These are phyloP conservation scores for Candida frijolesensis DNA, from an alignment of 1,139 yeast genomes.

Conservation along the genomic window DNA sequence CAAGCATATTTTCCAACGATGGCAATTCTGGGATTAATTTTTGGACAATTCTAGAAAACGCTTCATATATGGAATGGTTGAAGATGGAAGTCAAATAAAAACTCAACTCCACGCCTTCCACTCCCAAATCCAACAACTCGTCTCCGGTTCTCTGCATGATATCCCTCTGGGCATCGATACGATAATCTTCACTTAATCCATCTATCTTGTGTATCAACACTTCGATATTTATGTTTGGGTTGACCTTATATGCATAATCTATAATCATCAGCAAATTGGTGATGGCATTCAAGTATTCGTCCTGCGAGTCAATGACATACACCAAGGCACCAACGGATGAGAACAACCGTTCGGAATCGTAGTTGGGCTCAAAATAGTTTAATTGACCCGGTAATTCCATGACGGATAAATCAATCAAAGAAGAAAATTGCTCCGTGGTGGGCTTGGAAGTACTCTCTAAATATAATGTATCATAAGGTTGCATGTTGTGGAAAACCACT, in stretches of 20 bases:
- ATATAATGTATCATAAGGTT: constrained; percentile 89
- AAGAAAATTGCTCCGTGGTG: constrained; percentile 73
- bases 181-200: constrained; percentile 90
- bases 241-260: constrained; percentile 83
- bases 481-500: constrained; percentile 96
- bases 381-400: constrained; percentile 96
- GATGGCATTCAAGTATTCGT: constrained; percentile 89
- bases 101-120: constrained; percentile 88
- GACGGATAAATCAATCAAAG: constrained; percentile 85
- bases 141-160: constrained; percentile 96
- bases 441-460: constrained; percentile 91
- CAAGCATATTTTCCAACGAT: constrained; percentile 83
- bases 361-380: constrained; percentile 81
- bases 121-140: constrained; percentile 83
- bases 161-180: constrained; percentile 93
- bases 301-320: constrained; percentile 93
- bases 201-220: constrained; percentile 94
- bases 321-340: constrained; percentile 90
- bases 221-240: constrained; percentile 85
- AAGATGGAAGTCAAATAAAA: constrained; percentile 92
- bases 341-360: constrained; percentile 77
- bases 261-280: constrained; percentile 88
- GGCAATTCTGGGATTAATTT: constrained; percentile 89
- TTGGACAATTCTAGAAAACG: constrained; percentile 90
- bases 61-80: constrained; percentile 95